A percentile compares a stretch with the other conserved stretches of the same genome.
phyloP scores from a whole-genome alignment of 371 early-diverging fungal genomes.

The Saksenaea oblongispora region DNA sequence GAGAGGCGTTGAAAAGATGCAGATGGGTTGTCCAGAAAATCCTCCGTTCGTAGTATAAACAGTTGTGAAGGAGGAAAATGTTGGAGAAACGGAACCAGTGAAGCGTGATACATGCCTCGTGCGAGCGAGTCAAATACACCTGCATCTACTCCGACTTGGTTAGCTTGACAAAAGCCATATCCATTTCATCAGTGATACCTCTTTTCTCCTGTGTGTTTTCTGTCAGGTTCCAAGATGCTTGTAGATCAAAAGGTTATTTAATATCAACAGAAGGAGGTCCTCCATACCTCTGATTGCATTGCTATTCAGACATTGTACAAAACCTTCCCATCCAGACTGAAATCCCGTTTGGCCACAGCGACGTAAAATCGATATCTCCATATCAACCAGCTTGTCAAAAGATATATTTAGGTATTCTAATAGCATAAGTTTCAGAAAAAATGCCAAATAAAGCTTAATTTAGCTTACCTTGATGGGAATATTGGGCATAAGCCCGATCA shows the following conservation, averaged over 20 bases:
- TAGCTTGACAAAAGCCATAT: neutral
- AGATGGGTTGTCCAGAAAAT: constrained; percentile 29
- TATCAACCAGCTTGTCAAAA: constrained; percentile 37
- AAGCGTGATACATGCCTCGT: constrained; percentile 42
- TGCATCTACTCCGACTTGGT: neutral
- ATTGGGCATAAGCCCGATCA: constrained; percentile 58
- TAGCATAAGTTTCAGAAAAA: neutral
- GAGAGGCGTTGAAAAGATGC: constrained; percentile 31
- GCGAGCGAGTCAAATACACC: constrained; percentile 32
- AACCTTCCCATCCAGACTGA: constrained; percentile 44
- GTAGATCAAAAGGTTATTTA: neutral
- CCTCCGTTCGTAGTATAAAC: constrained; percentile 40
- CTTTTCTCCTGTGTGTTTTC: constrained; percentile 13
- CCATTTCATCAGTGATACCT: neutral
- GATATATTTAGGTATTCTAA: constrained; percentile 10
- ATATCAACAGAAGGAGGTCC: neutral
- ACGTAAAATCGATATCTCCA: constrained; percentile 39
- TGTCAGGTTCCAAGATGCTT: constrained; percentile 18
- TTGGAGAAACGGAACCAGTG: constrained; percentile 33
- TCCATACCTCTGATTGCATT: constrained; percentile 35
- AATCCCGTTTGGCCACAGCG: constrained; percentile 43
- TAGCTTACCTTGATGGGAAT: constrained; percentile 30
- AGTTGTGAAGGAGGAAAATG: constrained; percentile 42
- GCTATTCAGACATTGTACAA: constrained; percentile 40
- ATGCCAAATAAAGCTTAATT: constrained; percentile 7